phyloP scores from a whole-genome alignment of 2,329 filamentous ascomycete species.

The Chaetomium strumarium region DNA sequence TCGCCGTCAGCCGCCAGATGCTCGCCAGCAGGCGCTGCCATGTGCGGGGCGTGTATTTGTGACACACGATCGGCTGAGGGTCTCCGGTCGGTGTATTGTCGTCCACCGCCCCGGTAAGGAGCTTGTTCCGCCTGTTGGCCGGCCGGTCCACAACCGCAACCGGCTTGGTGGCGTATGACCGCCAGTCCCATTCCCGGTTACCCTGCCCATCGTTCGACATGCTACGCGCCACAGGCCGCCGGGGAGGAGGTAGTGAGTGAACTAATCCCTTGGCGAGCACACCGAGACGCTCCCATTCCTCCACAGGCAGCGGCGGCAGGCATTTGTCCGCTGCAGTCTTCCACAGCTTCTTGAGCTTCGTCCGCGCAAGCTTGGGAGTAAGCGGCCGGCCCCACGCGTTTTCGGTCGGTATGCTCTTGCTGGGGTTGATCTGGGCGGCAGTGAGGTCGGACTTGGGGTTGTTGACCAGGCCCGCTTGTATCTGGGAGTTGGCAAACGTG shows the following conservation, averaged over 20 bases:
- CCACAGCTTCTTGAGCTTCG: conserved; percentile 46
- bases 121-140: conserved; percentile 31
- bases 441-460: conserved; percentile 28
- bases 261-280: conserved; percentile 40
- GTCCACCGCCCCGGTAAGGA: conserved; percentile 33
- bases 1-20: conserved; percentile 41
- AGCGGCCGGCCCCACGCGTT: conserved; percentile 48
- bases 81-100: conserved; percentile 32
- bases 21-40: conserved; percentile 44
- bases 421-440: conserved; percentile 31
- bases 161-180: conserved; percentile 35
- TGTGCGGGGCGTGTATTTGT: conserved; percentile 35
- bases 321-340: conserved; percentile 38
- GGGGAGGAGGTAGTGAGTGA: conserved; percentile 34
- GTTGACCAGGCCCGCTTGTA: conserved; percentile 26
- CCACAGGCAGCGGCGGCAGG: conserved; percentile 47
- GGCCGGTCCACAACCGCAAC: conserved; percentile 35
- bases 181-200: conserved; percentile 38
- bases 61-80: conserved; percentile 28
- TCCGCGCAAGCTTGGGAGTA: conserved; percentile 33
- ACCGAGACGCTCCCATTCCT: conserved; percentile 53
- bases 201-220: background rate
- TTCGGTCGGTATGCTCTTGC: conserved; percentile 32
- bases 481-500: conserved; percentile 39
- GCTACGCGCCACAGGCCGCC: conserved; percentile 30